Evolutionary conservation across 495 filamentous ascomycete genomes (phyloP).

Genomic region (Penicillium turbatum): DNA sequence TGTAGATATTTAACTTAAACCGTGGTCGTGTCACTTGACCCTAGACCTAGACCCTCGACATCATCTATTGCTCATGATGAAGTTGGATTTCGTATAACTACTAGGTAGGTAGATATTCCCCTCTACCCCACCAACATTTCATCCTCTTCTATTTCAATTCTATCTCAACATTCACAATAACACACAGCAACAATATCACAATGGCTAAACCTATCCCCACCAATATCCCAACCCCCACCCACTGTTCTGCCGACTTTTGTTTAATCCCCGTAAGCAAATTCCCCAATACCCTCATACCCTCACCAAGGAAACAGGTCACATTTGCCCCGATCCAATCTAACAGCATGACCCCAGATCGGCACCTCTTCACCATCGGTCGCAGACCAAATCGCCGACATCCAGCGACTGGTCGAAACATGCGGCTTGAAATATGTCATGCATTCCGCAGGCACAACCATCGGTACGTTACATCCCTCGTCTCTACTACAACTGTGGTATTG

Average conservation of each 20-base stretch:
- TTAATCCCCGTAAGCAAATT: slow-evolving; percentile 64
- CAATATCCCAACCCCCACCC: slow-evolving; percentile 56
- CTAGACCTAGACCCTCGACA: too few relatives aligned
- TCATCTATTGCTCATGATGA: not conserved
- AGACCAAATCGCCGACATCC: slow-evolving; percentile 81
- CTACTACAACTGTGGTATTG: not conserved
- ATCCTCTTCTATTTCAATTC: too few relatives aligned
- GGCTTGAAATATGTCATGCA: slow-evolving; percentile 85
- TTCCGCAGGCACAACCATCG: slow-evolving; percentile 85
- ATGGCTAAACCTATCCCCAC: slow-evolving; percentile 11
- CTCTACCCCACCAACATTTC: slow-evolving; percentile 1
- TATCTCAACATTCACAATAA: too few relatives aligned
- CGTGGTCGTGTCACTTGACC: slow-evolving; percentile 1
- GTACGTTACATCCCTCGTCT: slow-evolving; percentile 47
- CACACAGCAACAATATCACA: slow-evolving; percentile 11
- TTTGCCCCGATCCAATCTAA: not conserved
- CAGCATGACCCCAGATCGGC: slow-evolving; percentile 56
- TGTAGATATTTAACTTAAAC: too few relatives aligned
- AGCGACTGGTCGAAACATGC: slow-evolving; percentile 74
- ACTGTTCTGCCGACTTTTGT: slow-evolving; percentile 78
- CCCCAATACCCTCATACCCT: too few relatives aligned
- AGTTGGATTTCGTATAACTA: too few relatives aligned
- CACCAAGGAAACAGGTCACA: too few relatives aligned
- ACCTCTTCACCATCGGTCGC: slow-evolving; percentile 79
- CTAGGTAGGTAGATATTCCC: too few relatives aligned